Evolutionary conservation across 768 basidiomycete species (phyloP).

Genomic region (Xanthoconium purpureum): DNA sequence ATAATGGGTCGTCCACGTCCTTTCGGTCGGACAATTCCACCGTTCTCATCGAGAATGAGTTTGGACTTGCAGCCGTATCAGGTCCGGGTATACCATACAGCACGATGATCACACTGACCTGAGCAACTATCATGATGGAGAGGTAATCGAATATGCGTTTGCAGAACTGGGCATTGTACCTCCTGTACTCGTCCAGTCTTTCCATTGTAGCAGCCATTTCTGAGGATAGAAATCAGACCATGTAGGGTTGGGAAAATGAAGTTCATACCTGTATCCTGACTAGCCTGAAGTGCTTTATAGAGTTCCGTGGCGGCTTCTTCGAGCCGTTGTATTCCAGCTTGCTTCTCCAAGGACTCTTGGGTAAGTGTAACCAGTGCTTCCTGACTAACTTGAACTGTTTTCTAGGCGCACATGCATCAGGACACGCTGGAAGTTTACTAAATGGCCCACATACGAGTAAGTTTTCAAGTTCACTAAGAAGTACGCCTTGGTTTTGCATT

Average conservation of each 20-base stretch:
- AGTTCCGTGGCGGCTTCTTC: conserved; percentile 83
- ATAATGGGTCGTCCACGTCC: conserved; percentile 47
- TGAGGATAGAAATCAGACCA: conserved; percentile 23
- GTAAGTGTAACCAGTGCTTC: conserved; percentile 72
- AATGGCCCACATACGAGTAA: conserved; percentile 56
- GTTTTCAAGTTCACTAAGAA: conserved; percentile 83
- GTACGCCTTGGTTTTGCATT: conserved; percentile 87
- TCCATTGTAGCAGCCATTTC: conserved; percentile 99
- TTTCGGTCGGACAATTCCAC: conserved; percentile 49
- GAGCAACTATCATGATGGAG: conserved; percentile 87
- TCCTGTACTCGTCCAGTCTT: conserved; percentile 84
- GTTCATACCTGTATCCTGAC: conserved; percentile 73
- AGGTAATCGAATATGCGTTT: conserved; percentile 88
- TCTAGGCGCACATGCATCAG: conserved; percentile 41
- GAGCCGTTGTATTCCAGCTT: conserved; percentile 67
- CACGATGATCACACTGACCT: conserved; percentile 48
- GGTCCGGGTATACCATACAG: background rate
- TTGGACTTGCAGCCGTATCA: conserved; percentile 49
- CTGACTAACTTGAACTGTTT: conserved; percentile 91
- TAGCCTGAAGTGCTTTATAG: conserved; percentile 93
- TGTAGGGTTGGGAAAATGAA: background rate
- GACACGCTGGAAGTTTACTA: background rate
- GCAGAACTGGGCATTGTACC: conserved; percentile 89
- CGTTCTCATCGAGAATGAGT: conserved; percentile 60
- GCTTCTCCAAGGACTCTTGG: conserved; percentile 86